Conservation (phyloP, 306 rosid species). For the Inga oerstediana region DNA sequence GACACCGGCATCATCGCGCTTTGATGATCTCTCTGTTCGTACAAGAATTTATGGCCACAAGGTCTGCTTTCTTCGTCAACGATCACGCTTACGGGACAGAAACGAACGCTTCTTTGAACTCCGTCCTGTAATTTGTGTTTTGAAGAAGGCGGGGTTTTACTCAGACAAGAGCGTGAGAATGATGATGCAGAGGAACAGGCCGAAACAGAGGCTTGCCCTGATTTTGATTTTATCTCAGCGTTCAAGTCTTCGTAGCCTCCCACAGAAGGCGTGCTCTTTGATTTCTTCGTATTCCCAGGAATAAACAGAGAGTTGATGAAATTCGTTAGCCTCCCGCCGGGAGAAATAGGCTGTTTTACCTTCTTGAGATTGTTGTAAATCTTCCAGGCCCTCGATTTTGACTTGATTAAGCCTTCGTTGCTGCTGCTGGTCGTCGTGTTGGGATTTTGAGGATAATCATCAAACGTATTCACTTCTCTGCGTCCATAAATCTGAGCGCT, state of each 20-base stretch:
- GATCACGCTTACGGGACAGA: conserved; percentile 80
- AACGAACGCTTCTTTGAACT: conserved; percentile 70
- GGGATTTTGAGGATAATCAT: conserved; percentile 24
- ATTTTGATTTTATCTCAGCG: conserved; percentile 40
- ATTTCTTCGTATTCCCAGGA: conserved; percentile 40
- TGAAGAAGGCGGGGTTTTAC: conserved; percentile 64
- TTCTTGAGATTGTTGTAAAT: conserved; percentile 81
- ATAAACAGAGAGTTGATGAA: conserved; percentile 74
- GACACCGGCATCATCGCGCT: conserved; percentile 46
- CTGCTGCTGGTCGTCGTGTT: neutral
- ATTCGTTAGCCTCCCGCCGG: conserved; percentile 70
- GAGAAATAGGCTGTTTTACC: conserved; percentile 91
- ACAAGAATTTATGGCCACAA: conserved; percentile 62
- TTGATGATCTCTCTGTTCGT: conserved; percentile 41
- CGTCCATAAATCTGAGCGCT: conserved; percentile 32
- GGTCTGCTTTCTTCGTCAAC: conserved; percentile 70
- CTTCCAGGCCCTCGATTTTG: conserved; percentile 78
- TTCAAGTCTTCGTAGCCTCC: conserved; percentile 28
- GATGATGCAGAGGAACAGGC: conserved; percentile 86
- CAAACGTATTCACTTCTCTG: conserved; percentile 25
- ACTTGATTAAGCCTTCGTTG: conserved; percentile 51
- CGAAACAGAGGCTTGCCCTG: conserved; percentile 52
- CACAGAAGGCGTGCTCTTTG: conserved; percentile 24
- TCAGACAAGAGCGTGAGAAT: conserved; percentile 77
- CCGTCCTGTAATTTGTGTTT: conserved; percentile 53